phyloP scores from a whole-genome alignment of 495 filamentous ascomycete species.

The Aspergillus homomorphus region DNA sequence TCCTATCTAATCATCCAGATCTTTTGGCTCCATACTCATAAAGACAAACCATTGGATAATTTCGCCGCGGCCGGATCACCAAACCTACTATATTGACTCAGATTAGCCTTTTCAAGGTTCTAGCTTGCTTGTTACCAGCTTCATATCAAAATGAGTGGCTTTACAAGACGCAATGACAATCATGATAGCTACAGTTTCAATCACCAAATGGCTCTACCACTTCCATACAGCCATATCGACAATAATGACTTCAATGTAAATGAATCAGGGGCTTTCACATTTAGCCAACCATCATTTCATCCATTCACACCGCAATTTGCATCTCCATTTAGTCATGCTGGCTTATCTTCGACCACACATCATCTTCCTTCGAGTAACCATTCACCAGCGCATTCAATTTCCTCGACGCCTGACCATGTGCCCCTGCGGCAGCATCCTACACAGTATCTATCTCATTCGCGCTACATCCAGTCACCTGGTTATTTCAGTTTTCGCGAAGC shows the following conservation, averaged over 20 bases:
- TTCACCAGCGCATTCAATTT: constrained; percentile 33
- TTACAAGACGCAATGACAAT: constrained; percentile 35
- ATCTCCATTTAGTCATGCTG: constrained; percentile 34
- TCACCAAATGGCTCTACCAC: constrained; percentile 33
- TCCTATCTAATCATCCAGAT: background rate
- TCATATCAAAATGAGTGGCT: constrained; percentile 34
- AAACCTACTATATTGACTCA: background rate
- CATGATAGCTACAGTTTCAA: constrained; percentile 40
- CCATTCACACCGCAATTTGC: constrained; percentile 36
- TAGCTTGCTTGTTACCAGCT: background rate
- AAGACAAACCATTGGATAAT: background rate
- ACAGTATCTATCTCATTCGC: constrained; percentile 35
- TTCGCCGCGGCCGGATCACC: background rate
- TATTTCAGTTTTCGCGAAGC: constrained; percentile 37
- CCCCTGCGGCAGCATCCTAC: constrained; percentile 30
- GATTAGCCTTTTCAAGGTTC: background rate
- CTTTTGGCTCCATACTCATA: background rate
- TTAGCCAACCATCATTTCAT: constrained; percentile 35
- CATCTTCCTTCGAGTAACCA: constrained; percentile 30
- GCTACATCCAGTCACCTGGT: constrained; percentile 36
- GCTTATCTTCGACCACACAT: constrained; percentile 29
- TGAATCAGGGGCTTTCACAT: constrained; percentile 35
- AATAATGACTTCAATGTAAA: constrained; percentile 32
- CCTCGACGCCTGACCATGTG: constrained; percentile 31
- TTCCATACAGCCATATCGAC: constrained; percentile 34